These are phyloP conservation scores for Pyrenophora seminiperda DNA, from an alignment of 2,329 filamentous ascomycete species.

Conservation along the genomic window DNA sequence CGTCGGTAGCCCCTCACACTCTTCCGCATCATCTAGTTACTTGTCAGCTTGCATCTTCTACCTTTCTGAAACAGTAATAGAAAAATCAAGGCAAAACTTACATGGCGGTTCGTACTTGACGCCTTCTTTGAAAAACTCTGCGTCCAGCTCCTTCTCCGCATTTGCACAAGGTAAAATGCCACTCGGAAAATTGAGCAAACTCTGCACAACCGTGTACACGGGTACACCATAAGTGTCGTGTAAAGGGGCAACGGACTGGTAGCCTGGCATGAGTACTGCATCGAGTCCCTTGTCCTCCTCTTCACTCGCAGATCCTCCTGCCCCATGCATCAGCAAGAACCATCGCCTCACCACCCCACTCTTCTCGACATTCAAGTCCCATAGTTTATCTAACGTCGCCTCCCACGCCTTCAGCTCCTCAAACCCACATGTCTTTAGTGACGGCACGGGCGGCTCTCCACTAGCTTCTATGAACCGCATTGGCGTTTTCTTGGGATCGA, in stretches of 20 bases:
- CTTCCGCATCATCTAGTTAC: conserved; percentile 43
- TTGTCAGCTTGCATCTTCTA: background rate
- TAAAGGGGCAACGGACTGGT: conserved; percentile 57
- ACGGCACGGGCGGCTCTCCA: conserved; percentile 54
- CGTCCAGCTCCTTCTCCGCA: conserved; percentile 52
- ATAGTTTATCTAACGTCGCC: conserved; percentile 49
- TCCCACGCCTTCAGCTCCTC: conserved; percentile 40
- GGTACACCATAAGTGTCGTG: conserved; percentile 58
- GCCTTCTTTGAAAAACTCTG: conserved; percentile 33
- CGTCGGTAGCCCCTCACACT: conserved; percentile 53
- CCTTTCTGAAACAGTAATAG: background rate
- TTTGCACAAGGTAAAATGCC: conserved; percentile 55
- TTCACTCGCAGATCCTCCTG: background rate
- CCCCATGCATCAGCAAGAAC: conserved; percentile 46
- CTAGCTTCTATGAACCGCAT: conserved; percentile 42
- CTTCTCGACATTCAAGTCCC: conserved; percentile 50
- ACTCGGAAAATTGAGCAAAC: conserved; percentile 60
- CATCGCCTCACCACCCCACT: conserved; percentile 47
- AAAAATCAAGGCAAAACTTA: conserved; percentile 27
- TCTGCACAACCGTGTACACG: conserved; percentile 57
- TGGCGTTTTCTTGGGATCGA: conserved; percentile 46
- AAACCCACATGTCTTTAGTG: conserved; percentile 44
- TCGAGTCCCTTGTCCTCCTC: conserved; percentile 53
- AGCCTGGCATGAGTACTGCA: conserved; percentile 56
- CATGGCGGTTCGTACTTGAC: conserved; percentile 45